Evolutionary conservation across 441 rosid species (phyloP), one percentile per base, ranked within the genome.

Genomic region (Macaranga tanarius): DNA sequence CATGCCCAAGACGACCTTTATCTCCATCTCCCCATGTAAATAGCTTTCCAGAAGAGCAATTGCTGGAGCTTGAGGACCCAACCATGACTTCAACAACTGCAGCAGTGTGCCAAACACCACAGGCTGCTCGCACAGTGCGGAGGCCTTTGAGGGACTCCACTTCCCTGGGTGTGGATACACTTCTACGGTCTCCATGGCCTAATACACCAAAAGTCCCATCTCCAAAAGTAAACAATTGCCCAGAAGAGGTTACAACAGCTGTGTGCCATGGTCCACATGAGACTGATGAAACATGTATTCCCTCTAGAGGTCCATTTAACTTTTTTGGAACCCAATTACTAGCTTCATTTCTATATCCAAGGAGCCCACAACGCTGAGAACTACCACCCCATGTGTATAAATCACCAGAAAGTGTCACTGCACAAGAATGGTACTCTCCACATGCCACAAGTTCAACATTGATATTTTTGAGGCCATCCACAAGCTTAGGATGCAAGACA

Each of bases 81-180:
- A 81, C 98, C 98, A 93, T 93, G 79, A 95, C 94, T 88, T 95
- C 99, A 65, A 95, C 97, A 77, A 95, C 90, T 22, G 99, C 99
- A 75, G 98, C 99, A 73, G 98, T 95, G 80, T 95, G 99, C 99
- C 99, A 95, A 79, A 96, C 97, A 76, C 99, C 99, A 83, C 99
- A 93, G 62, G 99, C 90, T 73, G 92, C 98, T 69, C 96, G 84
- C 73, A 93, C 94, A 65, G 97, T 90, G 78, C 97, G 94, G 47
- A 93, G 97, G 62, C 99, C 99, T 85, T 88, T 96, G 52, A 96
- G 87, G 54, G 95, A 93, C 70, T 93, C 97, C 71, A 96, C 97
- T 86, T 96, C 99, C 84, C 92, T 89, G 17, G 99, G 99, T 58
- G 71, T 73, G n/a, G 92, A 89, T 55, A 86, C 86, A 81, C 97